phyloP scores from a whole-genome alignment of 495 filamentous ascomycete species.

The Aspergillus leporis region DNA sequence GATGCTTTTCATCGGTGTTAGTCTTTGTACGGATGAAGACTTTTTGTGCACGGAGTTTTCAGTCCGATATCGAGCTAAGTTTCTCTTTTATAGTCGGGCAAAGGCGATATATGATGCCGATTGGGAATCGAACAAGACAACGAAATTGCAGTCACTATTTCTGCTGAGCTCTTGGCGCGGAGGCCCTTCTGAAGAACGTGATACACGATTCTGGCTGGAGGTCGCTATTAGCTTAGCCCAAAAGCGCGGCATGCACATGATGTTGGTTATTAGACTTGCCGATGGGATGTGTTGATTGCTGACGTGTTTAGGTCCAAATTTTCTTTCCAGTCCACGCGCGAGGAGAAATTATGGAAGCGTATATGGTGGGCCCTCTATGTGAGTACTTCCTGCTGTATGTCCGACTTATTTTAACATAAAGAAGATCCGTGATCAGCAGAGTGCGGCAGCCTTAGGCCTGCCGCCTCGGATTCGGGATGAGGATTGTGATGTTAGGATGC shows the following conservation, averaged over 20 bases:
- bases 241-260: conserved; percentile 48
- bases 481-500: conserved; percentile 46
- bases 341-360: conserved; percentile 41
- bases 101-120: conserved; percentile 47
- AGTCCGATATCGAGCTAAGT: conserved; percentile 40
- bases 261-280: conserved; percentile 26
- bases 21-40: conserved; percentile 36
- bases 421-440: conserved; percentile 44
- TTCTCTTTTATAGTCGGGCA: conserved; percentile 40
- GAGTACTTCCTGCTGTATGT: conserved; percentile 9
- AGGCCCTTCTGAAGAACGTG: conserved; percentile 40
- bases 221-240: conserved; percentile 42
- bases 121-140: conserved; percentile 40
- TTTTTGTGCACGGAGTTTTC: conserved; percentile 32
- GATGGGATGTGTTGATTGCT: conserved; percentile 3
- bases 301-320: conserved; percentile 35
- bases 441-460: conserved; percentile 38
- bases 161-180: conserved; percentile 47
- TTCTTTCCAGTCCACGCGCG: conserved; percentile 30
- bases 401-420: neutral
- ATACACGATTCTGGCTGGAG: conserved; percentile 46
- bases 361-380: conserved; percentile 55
- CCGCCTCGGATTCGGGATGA: conserved; percentile 47
- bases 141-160: conserved; percentile 42
- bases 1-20: conserved; percentile 47